Evolutionary conservation across 1,139 yeast species (phyloP).

Genomic region (Pichia sp.): DNA sequence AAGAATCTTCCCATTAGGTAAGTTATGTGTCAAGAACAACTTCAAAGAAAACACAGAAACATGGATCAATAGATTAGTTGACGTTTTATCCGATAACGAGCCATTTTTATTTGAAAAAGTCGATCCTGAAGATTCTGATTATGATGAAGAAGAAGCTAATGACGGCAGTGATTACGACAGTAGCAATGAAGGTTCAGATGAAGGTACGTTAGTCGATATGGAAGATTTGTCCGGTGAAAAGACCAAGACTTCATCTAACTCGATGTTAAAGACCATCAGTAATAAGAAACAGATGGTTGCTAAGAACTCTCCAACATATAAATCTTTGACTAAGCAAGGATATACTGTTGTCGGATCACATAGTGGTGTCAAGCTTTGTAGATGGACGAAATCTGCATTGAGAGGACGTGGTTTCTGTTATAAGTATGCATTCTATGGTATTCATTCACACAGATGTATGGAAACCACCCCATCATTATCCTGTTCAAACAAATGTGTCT

Average conservation of each 20-base stretch:
- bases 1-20: slow-evolving; percentile 82
- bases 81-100: slow-evolving; percentile 64
- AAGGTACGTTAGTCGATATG: slow-evolving; percentile 61
- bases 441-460: slow-evolving; percentile 89
- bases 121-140: slow-evolving; percentile 39
- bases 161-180: slow-evolving; percentile 13
- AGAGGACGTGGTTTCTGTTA: slow-evolving; percentile 95
- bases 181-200: slow-evolving; percentile 22
- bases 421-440: slow-evolving; percentile 90
- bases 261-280: slow-evolving; percentile 23
- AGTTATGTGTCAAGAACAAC: slow-evolving; percentile 74
- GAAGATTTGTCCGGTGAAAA: slow-evolving; percentile 57
- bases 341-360: slow-evolving; percentile 93
- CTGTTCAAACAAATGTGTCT: slow-evolving; percentile 93
- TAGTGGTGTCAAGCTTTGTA: slow-evolving; percentile 91
- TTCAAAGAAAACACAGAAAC: slow-evolving; percentile 60
- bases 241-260: neutral
- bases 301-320: slow-evolving; percentile 83
- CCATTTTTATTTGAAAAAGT: slow-evolving; percentile 53
- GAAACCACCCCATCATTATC: slow-evolving; percentile 94
- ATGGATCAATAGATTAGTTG: slow-evolving; percentile 64
- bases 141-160: slow-evolving; percentile 32
- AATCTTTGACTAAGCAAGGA: slow-evolving; percentile 88
- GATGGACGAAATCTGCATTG: slow-evolving; percentile 95
- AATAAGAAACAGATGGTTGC: slow-evolving; percentile 82